These are phyloP conservation scores for Capniomyces stellatus DNA, from an alignment of 371 early-diverging fungal genomes.

Conservation along the genomic window DNA sequence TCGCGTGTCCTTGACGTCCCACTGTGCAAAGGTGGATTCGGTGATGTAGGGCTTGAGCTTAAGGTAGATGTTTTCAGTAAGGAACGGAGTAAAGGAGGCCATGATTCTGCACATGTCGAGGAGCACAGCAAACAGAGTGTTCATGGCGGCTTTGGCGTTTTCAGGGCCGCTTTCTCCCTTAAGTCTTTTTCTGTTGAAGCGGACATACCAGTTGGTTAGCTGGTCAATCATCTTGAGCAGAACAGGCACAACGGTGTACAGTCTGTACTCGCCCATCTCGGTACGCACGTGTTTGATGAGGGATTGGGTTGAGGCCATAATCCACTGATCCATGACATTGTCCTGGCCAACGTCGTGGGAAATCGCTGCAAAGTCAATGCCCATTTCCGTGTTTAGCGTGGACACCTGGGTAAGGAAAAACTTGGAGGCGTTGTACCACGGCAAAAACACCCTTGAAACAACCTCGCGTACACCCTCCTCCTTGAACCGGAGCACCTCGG, in stretches of 20 bases:
- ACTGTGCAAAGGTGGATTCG: conserved; percentile 12
- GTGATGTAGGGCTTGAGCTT: conserved; percentile 60
- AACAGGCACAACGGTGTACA: conserved; percentile 92
- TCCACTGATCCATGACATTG: conserved; percentile 97
- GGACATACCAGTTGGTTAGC: conserved; percentile 99
- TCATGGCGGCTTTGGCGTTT: conserved; percentile 68
- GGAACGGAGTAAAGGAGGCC: conserved; percentile 98
- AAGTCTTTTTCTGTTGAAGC: conserved; percentile 96
- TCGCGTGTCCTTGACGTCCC: conserved; percentile 47
- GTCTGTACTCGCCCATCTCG: conserved; percentile 91
- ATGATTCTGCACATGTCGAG: conserved; percentile 82
- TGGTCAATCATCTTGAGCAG: conserved; percentile 85
- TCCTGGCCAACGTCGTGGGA: conserved; percentile 35
- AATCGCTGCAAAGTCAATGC: conserved; percentile 58
- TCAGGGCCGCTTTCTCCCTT: conserved; percentile 86
- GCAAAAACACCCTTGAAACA: conserved; percentile 87
- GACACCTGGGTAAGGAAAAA: conserved; percentile 90
- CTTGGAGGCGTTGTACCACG: conserved; percentile 98
- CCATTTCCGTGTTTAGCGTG: conserved; percentile 73
- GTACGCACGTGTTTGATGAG: conserved; percentile 75
- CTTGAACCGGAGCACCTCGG: conserved; percentile 92
- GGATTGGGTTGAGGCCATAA: conserved; percentile 84
- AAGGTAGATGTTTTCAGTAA: conserved; percentile 97
- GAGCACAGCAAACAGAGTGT: conserved; percentile 87
- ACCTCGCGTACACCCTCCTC: conserved; percentile 98